phyloP scores from a whole-genome alignment of 805 yeast genomes.

The Candida berthetii region DNA sequence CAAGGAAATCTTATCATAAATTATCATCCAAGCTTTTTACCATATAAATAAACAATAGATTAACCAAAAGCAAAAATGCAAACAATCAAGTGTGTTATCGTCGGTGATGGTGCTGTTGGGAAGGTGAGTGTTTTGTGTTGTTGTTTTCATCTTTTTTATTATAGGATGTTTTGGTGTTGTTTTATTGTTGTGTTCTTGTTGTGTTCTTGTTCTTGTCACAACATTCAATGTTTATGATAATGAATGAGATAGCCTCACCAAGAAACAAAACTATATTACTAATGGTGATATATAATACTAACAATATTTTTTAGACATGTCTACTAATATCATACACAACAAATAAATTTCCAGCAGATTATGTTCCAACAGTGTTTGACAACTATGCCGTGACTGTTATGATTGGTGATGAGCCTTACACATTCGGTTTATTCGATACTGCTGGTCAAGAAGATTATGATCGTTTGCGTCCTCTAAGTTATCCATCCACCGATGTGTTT shows the following conservation, averaged over 20 bases:
- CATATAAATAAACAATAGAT: too few species aligned
- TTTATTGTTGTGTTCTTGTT: too few species aligned
- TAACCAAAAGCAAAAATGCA: slow-evolving; percentile 27
- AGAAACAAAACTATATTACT: too few species aligned
- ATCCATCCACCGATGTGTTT: slow-evolving; percentile 96
- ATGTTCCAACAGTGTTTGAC: slow-evolving; percentile 97
- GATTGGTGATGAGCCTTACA: slow-evolving; percentile 97
- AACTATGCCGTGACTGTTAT: slow-evolving; percentile 91
- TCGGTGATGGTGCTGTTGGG: slow-evolving; percentile 99
- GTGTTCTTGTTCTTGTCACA: too few species aligned
- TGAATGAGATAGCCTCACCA: too few species aligned
- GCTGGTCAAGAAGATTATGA: slow-evolving; percentile 99
- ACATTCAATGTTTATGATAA: too few species aligned
- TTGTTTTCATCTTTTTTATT: too few species aligned
- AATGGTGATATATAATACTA: too few species aligned
- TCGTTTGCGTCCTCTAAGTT: slow-evolving; percentile 91
- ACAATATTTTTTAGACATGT: slow-evolving; percentile 72
- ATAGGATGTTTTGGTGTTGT: too few species aligned
- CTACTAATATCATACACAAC: slow-evolving; percentile 93
- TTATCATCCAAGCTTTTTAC: too few species aligned
- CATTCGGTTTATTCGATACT: slow-evolving; percentile 95
- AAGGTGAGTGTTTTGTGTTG: slow-evolving; percentile 41
- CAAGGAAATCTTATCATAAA: too few species aligned
- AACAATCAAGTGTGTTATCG: slow-evolving; percentile 89
- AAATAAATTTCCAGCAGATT: slow-evolving; percentile 95